Evolutionary conservation across 441 rosid species (phyloP).

Genomic region (Eruca vesicaria): DNA sequence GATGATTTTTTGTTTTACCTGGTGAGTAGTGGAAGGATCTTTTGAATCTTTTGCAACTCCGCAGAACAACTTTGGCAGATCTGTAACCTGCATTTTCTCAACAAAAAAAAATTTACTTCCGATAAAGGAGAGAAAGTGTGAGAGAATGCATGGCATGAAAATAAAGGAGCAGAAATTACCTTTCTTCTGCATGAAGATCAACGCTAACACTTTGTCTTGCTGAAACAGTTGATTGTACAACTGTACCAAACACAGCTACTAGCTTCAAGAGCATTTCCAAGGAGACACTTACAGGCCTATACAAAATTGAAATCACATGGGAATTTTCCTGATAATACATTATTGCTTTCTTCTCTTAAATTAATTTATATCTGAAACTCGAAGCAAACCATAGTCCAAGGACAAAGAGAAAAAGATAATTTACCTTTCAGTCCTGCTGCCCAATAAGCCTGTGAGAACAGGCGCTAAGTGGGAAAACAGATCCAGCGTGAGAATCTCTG

Average conservation of each 20-base stretch:
- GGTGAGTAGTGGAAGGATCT: constrained; percentile 54
- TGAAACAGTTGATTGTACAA: constrained; percentile 55
- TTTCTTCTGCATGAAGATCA: constrained; percentile 83
- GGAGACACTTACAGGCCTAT: constrained; percentile 69
- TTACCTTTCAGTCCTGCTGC: constrained; percentile 85
- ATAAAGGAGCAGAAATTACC: constrained; percentile 38
- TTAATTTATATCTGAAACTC: neutral
- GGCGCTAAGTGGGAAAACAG: constrained; percentile 83
- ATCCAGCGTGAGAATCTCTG: constrained; percentile 76
- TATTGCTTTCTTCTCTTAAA: neutral
- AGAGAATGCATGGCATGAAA: constrained; percentile 20
- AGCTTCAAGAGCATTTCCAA: constrained; percentile 90
- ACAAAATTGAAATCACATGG: too few species aligned
- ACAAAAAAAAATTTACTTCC: neutral
- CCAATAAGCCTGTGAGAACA: constrained; percentile 77
- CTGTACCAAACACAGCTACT: constrained; percentile 79
- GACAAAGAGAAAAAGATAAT: neutral
- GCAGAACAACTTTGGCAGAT: constrained; percentile 72
- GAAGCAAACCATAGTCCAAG: neutral
- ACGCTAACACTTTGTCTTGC: constrained; percentile 73
- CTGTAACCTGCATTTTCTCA: constrained; percentile 50
- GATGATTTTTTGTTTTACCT: constrained; percentile 48
- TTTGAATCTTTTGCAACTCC: constrained; percentile 70
- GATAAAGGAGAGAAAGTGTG: neutral
- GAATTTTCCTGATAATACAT: too few species aligned